Evolutionary conservation across 371 early-diverging fungal genomes (phyloP).

Genomic region (Gilbertella persicaria): DNA sequence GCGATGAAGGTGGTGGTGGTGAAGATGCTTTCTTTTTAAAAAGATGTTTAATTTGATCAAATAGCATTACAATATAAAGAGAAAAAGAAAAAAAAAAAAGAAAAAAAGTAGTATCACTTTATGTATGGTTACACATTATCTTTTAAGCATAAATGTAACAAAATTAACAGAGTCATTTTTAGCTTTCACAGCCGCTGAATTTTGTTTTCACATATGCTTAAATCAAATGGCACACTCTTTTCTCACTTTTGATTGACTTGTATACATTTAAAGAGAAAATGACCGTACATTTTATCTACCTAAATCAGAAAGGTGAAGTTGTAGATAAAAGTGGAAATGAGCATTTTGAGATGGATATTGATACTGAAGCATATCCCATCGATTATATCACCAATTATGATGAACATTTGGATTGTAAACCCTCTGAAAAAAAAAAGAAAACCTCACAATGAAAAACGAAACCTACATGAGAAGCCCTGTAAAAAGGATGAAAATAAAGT

Average conservation of each 20-base stretch:
- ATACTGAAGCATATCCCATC: conserved; percentile 18
- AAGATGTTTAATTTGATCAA: too few relatives aligned
- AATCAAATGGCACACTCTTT: conserved; percentile 8
- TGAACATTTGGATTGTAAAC: conserved; percentile 13
- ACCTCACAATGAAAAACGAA: conserved; percentile 17
- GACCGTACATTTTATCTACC: conserved; percentile 13
- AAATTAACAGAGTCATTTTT: background rate
- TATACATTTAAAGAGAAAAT: conserved; percentile 10
- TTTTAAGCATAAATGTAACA: too few relatives aligned
- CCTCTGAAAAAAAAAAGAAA: conserved; percentile 18
- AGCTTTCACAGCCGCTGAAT: conserved; percentile 4
- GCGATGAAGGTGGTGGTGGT: background rate
- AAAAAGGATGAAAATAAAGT: conserved; percentile 10
- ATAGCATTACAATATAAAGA: too few relatives aligned
- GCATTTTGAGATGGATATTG: conserved; percentile 14
- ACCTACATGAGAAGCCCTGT: conserved; percentile 9
- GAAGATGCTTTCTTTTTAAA: too few relatives aligned
- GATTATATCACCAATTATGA: conserved; percentile 15
- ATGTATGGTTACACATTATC: too few relatives aligned
- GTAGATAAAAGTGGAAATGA: conserved; percentile 17
- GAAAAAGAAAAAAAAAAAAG: too few relatives aligned
- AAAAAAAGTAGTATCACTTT: too few relatives aligned
- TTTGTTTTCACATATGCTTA: conserved; percentile 2
- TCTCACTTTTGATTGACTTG: conserved; percentile 12
- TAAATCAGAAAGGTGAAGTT: conserved; percentile 15